These are phyloP conservation scores for Yamadazyma olivae DNA, from an alignment of 805 yeast genomes.

Conservation along the genomic window DNA sequence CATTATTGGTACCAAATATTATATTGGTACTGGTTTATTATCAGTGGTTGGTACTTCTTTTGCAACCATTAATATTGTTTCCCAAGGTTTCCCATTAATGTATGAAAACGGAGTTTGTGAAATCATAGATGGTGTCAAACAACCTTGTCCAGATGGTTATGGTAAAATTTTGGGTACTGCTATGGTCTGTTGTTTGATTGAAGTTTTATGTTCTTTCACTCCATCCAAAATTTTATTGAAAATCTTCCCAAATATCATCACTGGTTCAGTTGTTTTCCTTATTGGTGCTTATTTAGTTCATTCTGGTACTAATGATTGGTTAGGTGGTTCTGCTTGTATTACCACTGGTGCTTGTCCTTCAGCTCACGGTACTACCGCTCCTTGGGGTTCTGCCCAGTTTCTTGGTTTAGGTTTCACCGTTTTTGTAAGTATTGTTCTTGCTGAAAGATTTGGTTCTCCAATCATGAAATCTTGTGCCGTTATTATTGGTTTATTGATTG, in stretches of 20 bases:
- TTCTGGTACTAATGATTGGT: conserved; percentile 79
- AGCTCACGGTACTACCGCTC: conserved; percentile 34
- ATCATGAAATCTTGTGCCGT: conserved; percentile 93
- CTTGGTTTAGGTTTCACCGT: conserved; percentile 86
- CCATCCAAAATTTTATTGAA: conserved; percentile 69
- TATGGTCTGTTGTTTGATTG: conserved; percentile 68
- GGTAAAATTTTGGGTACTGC: conserved; percentile 81
- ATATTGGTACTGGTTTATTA: conserved; percentile 79
- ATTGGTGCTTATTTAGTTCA: conserved; percentile 69
- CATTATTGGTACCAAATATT: conserved; percentile 67
- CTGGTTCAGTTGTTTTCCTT: conserved; percentile 86
- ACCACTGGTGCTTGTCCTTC: conserved; percentile 5
- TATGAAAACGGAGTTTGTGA: conserved; percentile 54
- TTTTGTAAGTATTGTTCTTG: conserved; percentile 62
- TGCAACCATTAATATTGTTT: conserved; percentile 78
- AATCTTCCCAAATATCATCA: conserved; percentile 81
- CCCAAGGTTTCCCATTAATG: conserved; percentile 78
- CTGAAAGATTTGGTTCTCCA: conserved; percentile 88
- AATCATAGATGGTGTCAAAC: conserved; percentile 54
- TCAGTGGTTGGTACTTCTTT: conserved; percentile 90
- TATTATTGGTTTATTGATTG: conserved; percentile 74
- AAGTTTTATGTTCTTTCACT: conserved; percentile 65
- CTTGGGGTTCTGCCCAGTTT: conserved; percentile 85
- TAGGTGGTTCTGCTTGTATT: conserved; percentile 76
- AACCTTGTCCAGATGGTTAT: conserved; percentile 86